These are phyloP conservation scores for Globisporangium paddicum DNA, from an alignment of 352 stramenopile species.

Conservation along the genomic window DNA sequence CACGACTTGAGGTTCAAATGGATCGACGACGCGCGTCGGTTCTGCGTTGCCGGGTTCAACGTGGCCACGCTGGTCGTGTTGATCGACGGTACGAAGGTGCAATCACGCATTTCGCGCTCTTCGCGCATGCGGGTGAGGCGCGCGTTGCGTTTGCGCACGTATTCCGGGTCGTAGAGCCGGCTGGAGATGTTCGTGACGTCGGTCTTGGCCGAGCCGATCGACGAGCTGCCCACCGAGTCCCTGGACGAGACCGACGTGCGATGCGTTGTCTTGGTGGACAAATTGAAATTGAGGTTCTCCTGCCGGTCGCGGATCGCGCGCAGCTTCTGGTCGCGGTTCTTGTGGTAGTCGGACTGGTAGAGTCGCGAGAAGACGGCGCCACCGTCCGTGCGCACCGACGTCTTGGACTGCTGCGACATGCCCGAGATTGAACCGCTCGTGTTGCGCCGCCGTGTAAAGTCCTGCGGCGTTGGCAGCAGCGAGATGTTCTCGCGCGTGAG, in stretches of 20 bases:
- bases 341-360: slow-evolving; percentile 83
- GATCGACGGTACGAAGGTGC: slow-evolving; percentile 71
- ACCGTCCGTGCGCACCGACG: slow-evolving; percentile 70
- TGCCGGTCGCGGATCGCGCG: slow-evolving; percentile 58
- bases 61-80: slow-evolving; percentile 30
- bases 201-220: slow-evolving; percentile 64
- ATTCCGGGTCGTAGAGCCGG: slow-evolving; percentile 81
- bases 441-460: slow-evolving; percentile 19
- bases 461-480: slow-evolving; percentile 42
- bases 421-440: slow-evolving; percentile 57
- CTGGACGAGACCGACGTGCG: slow-evolving; percentile 52
- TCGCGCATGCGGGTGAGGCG: slow-evolving; percentile 69
- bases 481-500: slow-evolving; percentile 81
- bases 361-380: slow-evolving; percentile 77
- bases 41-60: slow-evolving; percentile 13
- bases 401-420: slow-evolving; percentile 61
- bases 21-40: slow-evolving; percentile 9
- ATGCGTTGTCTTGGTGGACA: slow-evolving; percentile 38
- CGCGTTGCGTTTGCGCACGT: slow-evolving; percentile 73
- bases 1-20: slow-evolving; percentile 12
- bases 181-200: slow-evolving; percentile 74
- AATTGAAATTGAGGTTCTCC: slow-evolving; percentile 49
- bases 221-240: slow-evolving; percentile 60
- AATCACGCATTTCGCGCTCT: slow-evolving; percentile 77
- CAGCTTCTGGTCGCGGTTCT: slow-evolving; percentile 69